Conservation (phyloP, 352 stramenopile species). For the Globisporangium carolinianum region DNA sequence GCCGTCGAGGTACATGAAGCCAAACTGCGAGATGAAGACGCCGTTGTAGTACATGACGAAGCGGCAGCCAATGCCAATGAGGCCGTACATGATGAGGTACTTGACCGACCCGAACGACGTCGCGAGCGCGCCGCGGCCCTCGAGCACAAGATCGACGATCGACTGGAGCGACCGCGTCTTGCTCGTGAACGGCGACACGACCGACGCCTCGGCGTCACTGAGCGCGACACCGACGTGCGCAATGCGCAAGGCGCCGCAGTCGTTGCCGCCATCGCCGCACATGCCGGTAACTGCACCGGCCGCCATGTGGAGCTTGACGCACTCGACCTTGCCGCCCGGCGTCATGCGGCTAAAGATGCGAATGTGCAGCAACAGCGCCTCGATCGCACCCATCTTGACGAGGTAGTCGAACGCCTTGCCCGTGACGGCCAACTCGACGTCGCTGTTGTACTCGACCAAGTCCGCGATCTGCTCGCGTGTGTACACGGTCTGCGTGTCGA, state of each 20-base stretch:
- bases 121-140: slow-evolving; percentile 75
- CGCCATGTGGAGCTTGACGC: slow-evolving; percentile 58
- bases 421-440: slow-evolving; percentile 60
- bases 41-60: slow-evolving; percentile 84
- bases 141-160: slow-evolving; percentile 72
- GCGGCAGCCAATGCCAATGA: slow-evolving; percentile 76
- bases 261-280: slow-evolving; percentile 86
- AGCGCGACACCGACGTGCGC: slow-evolving; percentile 89
- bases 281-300: slow-evolving; percentile 67
- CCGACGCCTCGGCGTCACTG: slow-evolving; percentile 82
- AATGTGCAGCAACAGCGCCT: slow-evolving; percentile 51
- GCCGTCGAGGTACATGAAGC: slow-evolving; percentile 80
- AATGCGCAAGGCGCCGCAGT: slow-evolving; percentile 88
- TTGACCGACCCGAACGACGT: slow-evolving; percentile 82
- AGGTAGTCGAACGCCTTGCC: slow-evolving; percentile 70
- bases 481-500: slow-evolving; percentile 47
- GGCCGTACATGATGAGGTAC: slow-evolving; percentile 86
- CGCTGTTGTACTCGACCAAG: slow-evolving; percentile 28
- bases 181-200: slow-evolving; percentile 88
- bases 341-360: slow-evolving; percentile 83
- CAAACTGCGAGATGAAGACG: slow-evolving; percentile 84
- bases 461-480: slow-evolving; percentile 39
- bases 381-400: slow-evolving; percentile 50
- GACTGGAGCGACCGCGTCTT: slow-evolving; percentile 66
- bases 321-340: slow-evolving; percentile 63